Evolutionary conservation across 2,329 filamentous ascomycete genomes (phyloP), one percentile per base, ranked within the genome.

Genomic region (Nectriaceae sp.): DNA sequence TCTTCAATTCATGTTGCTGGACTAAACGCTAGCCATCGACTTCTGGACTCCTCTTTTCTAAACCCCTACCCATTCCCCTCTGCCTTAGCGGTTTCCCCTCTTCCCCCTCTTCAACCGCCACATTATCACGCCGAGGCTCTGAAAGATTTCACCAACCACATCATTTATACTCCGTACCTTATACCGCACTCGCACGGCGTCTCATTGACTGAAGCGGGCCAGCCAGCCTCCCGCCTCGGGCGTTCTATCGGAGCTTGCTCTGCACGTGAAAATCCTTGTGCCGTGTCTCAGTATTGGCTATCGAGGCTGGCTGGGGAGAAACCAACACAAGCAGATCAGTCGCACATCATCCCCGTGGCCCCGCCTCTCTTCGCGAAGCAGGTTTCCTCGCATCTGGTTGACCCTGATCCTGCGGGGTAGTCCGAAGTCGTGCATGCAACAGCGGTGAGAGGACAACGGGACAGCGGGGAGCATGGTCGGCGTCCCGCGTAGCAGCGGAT

Each of bases 401-500:
- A 31, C 16, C 33, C 18, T 37, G 33, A 13, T 31, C 40, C 40
- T 38, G 40, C 49, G 24, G 38, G 53, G 59, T 42, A 41, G 56
- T 52, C 33, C 11, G 46, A 53, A 45, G 49, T 51, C 46, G 40
- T 51, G 43, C 46, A 46, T 57, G 43, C 54, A 53, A 40, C 53
- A 42, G 59, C 59, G 59, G 59, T 62, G 59, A 62, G 50, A 21
- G 40, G 24, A n/a, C n/a, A n/a, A n/a, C n/a, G n/a, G n/a, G n/a
- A 22, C 13, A 24, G 42, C 47, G 42, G 44, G 42, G 51, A 57
- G 40, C 55, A 69, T 71, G 69, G 70, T 70, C 40, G 69, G 71
- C 20, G 65, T 72, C 24, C 67, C 68, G 42, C 65, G 68, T 36
- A 72, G 65, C 53, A 68, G 60, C 50, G 64, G 62, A 52, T 75